phyloP scores from a whole-genome alignment of 169 alveolate species.

The Plasmodium falciparum region DNA sequence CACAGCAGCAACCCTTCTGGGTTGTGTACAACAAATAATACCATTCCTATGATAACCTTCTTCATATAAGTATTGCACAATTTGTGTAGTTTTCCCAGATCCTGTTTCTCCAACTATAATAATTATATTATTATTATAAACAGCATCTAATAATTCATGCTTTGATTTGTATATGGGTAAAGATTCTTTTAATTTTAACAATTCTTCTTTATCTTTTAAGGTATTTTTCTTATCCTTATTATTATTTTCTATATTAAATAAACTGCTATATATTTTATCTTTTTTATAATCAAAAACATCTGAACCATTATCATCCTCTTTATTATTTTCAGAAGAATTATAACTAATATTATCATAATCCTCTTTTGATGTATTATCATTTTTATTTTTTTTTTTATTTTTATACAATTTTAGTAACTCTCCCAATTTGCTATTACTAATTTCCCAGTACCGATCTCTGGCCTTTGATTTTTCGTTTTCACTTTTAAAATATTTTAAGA shows the following conservation, averaged over 20 bases:
- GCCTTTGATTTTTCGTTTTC: slow-evolving; percentile 92
- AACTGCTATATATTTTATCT: slow-evolving; percentile 76
- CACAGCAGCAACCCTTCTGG: slow-evolving; percentile 99
- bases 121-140: slow-evolving; percentile 91
- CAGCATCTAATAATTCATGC: slow-evolving; percentile 83
- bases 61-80: slow-evolving; percentile 97
- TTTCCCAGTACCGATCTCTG: slow-evolving; percentile 96
- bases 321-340: slow-evolving; percentile 27
- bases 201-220: slow-evolving; percentile 51
- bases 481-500: slow-evolving; percentile 93
- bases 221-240: slow-evolving; percentile 65
- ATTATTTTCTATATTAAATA: slow-evolving; percentile 76
- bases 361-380: slow-evolving; percentile 23
- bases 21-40: slow-evolving; percentile 99
- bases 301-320: slow-evolving; percentile 75
- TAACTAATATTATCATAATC: slow-evolving; percentile 63
- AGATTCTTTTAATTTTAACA: slow-evolving; percentile 65
- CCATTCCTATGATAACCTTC: slow-evolving; percentile 94
- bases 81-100: slow-evolving; percentile 99
- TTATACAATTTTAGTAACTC: slow-evolving; percentile 83
- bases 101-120: slow-evolving; percentile 99
- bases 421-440: slow-evolving; percentile 94
- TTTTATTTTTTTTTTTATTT: neutral
- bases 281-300: slow-evolving; percentile 76
- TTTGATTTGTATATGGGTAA: slow-evolving; percentile 84